Percentiles rank a stretch among this genome's conserved stretches.
Evolutionary conservation across 2,329 filamentous ascomycete species (phyloP).

Genomic region (Amylocarpus encephaloides): DNA sequence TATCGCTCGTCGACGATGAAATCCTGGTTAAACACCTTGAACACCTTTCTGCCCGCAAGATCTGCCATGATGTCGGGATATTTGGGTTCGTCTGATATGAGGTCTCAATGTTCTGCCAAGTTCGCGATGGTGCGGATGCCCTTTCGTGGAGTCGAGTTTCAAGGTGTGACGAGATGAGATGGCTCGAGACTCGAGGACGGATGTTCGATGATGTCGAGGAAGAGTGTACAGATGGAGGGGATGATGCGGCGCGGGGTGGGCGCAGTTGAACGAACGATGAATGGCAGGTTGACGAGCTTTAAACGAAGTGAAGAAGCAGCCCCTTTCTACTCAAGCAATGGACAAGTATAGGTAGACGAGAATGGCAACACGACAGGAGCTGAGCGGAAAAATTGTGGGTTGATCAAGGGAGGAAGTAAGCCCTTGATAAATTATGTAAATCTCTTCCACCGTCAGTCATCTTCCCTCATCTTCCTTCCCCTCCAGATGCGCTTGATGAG

Average conservation of each 20-base stretch:
- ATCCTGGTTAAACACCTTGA: constrained; percentile 99
- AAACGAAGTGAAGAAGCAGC: too few relatives aligned
- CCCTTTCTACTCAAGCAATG: too few relatives aligned
- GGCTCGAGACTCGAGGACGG: too few relatives aligned
- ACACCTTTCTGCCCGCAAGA: constrained; percentile 69
- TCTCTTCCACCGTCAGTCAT: not conserved
- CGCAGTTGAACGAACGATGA: not conserved
- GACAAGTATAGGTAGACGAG: not conserved
- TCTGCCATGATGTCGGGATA: constrained; percentile 28
- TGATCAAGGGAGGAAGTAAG: not conserved
- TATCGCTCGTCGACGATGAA: constrained; percentile 98
- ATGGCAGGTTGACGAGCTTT: not conserved
- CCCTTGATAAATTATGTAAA: not conserved
- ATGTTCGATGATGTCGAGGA: not conserved
- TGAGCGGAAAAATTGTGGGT: not conserved
- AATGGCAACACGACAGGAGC: too few relatives aligned
- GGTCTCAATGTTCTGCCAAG: not conserved
- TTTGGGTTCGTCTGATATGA: not conserved
- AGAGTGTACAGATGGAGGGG: not conserved
- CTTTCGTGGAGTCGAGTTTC: not conserved
- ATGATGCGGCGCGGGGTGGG: not conserved
- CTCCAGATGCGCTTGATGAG: not conserved
- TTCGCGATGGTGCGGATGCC: not conserved
- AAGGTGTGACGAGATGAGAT: too few relatives aligned
- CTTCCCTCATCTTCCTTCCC: not conserved